Base-by-base conservation (phyloP, 2,329 filamentous ascomycete species). In the Cordyceps tenuipes region DNA sequence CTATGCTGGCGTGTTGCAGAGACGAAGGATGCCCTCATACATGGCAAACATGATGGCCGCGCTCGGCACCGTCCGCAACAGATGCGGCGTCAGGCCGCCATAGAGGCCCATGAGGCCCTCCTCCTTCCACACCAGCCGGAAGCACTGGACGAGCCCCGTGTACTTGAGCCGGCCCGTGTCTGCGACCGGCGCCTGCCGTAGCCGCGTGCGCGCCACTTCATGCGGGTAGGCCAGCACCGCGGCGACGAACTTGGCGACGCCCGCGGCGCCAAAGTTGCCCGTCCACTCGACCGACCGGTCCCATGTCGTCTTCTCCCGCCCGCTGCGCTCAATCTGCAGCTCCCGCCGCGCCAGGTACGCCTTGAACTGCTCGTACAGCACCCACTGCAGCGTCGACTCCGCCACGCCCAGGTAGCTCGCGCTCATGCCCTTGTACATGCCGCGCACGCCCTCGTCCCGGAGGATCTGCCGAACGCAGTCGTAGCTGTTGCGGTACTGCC, bases 31-130 rank as follows among this genome's bases (percentile, higher is more conserved):
- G 59, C 76, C 80, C 69, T 85, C 82, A 68, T 85, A 96, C 79
- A 94, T 94, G 73, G 91, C 91, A 72, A 97, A 96, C 89, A 96
- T 97, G 72, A 97, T 96, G 66, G 90, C 91, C 8, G 93, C 91
- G 66, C 89, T 94, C 1, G 93, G 93, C 6, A 97, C 92, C 7
- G 92, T 92, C 63, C 92, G 83, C 74, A 97, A 83, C 68, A 97
- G 84, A 71, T 97, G 93, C 51, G 93, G 91, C 15, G 92, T 95
- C 68, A 97, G 79, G 19, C 92, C 92, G 60, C 93, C 92, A 70
- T 97, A 97, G 63, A 97, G 78, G 36, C 88, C 89, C 51, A 86
- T 83, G 73, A 96, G 80, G 52, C 92, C 91, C 72, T 97, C 93
- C 69, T 97, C 91, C 68, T 87, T 88, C 82, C 86, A 93, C 49